Base-by-base conservation (phyloP, 2,329 filamentous ascomycete genomes). In the Lasiodiplodia theobromae region DNA sequence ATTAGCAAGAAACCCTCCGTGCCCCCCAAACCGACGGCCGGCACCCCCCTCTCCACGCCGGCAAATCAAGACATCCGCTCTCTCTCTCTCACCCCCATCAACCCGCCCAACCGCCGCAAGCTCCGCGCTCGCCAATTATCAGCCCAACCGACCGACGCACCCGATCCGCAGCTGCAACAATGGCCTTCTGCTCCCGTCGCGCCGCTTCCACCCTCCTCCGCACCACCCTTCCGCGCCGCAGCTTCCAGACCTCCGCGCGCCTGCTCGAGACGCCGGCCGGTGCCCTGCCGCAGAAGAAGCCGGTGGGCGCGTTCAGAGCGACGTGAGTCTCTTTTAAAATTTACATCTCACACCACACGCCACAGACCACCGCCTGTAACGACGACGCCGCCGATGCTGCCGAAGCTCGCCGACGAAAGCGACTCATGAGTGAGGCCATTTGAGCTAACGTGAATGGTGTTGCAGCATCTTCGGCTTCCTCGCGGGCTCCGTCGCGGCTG, bases 391-490 rank as follows among this genome's bases (percentile, higher is more conserved):
- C 49, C 31, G 21, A 21, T 8, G 44, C 44, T n/a, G 44, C 44
- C n/a, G 44, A n/a, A 47, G 18, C 44, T n/a, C 44, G n/a, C n/a
- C 44, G 18, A 21, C 8, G 18, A 47, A 18, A 21, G 8, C 44
- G 44, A 21, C 44, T n/a, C 44, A 47, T 34, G 31, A 47, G n/a
- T 18, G 44, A 47, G 18, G 44, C 44, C 10, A 11, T 21, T 47
- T 47, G 31, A 21, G 44, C 44, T 47, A 47, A 47, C n/a, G 44
- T 47, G 44, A 47, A 47, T n/a, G 44, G 44, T 47, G 44, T 47
- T 47, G n/a, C 74, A 97, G 95, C 69, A 84, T 97, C 70, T 93
- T 97, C 75, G 95, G 95, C 65, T 98, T 98, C 85, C 89, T 98
- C 63, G 86, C 96, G 71, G 95, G 95, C 72, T 90, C 92, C 71